Base-by-base conservation (phyloP, 2,329 filamentous ascomycete species). In the Aspergillus tanneri region DNA sequence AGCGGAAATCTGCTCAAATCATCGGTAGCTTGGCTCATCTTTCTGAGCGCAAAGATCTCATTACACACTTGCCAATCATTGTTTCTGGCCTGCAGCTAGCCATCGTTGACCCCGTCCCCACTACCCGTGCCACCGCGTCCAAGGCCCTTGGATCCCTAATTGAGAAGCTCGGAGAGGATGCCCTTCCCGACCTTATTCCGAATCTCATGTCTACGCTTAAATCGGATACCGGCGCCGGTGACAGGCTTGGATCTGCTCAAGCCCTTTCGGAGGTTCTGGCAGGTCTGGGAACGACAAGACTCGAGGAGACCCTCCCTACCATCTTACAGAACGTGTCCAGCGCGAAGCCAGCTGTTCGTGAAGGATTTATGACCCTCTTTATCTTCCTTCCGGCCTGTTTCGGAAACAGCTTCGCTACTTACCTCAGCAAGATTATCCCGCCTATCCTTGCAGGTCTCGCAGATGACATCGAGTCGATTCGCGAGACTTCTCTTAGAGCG, bases 331-430 rank as follows among this genome's bases (percentile, higher is more conserved):
- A 99, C 63, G 92, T 96, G 57, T 85, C 90, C 59, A 97, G 92
- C 62, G 83, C 86, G 58, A 96, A 96, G 72, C 69, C 93, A 14
- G 84, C 90, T 46, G 90, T 99, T 55, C 85, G 93, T 61, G 93
- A 99, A 77, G 93, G 93, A 37, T 99, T 99, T 76, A 99, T 99
- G 93, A 96, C 93, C 6, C 81, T 99, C 32, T 99, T 99, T 73
- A 97, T 99, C 58, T 99, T 96, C 81, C 83, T 99, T 74, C 93
- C 93, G 10, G 93, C 96, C 44, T 99, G 93, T 74, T 99, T 99
- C 63, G 93, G 93, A 63, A 99, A 99, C 79, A 95, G 91, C 70
- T 99, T 99, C 65, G 87, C 93, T 59, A 90, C 90, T 66, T 99
- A 99, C 65, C 85, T 99, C 52, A 89, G 86, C 72, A 90, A 86